Base-by-base conservation (phyloP, 768 basidiomycete species). In the Leccinum imitatum region DNA sequence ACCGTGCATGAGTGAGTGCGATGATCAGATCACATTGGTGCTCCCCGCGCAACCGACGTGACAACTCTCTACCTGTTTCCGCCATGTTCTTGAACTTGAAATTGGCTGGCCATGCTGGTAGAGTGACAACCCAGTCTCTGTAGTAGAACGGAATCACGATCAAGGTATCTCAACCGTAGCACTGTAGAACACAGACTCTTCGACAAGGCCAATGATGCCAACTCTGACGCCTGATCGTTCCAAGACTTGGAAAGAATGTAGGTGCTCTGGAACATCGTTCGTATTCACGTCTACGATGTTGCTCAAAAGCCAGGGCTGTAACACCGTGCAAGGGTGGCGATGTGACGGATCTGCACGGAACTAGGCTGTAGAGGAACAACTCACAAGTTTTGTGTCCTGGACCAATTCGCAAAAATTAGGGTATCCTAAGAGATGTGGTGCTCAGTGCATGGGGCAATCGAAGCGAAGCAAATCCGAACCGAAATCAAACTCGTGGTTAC, bases 401-500 rank as follows among this genome's bases (percentile, higher is more conserved):
- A 95, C 80, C 23, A 97, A 80, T 66, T 84, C 84, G 13, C 81
- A 79, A 23, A 88, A 77, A 67, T 89, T 85, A n/a, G 80, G 84
- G 69, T 86, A 89, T 48, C 86, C 85, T 86, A 50, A 7, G 25
- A 39, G 10, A 58, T 21, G 50, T 57, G 17, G 8, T 14, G 19
- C 4, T 64, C 35, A 62, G 37, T 39, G 37, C 15, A 53, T n/a
- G 17, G 17, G 4, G 21, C 27, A 61, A 3, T 44, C 54, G 25
- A 21, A 56, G 14, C 15, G 55, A 55, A 25, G 1, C 30, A 54
- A 17, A 23, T 60, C 50, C 76, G 52, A 59, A 89, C 90, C 90
- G 65, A 90, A 92, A 73, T 95, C 94, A 72, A 95, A 95, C 65
- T 95, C 94, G 64, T 97, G 94, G 69, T 97, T 95, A 4, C 93